Evolutionary conservation across 768 basidiomycete species (phyloP).

Genomic region (Clitopilus hobsonii): DNA sequence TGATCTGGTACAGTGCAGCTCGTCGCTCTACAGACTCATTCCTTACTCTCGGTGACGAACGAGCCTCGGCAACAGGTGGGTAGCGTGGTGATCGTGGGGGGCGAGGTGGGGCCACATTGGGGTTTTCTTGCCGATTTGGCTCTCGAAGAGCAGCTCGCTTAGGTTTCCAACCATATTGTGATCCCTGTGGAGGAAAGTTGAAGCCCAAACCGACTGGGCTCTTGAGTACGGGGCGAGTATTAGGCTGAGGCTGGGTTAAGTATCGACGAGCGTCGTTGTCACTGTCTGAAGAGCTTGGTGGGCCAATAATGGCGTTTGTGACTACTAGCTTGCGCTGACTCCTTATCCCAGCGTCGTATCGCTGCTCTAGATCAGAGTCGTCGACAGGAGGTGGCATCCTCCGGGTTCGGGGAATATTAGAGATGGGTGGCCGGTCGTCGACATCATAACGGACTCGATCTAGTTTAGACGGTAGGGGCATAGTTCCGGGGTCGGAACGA

Average conservation of each 20-base stretch:
- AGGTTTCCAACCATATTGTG: neutral
- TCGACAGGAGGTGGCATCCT: constrained; percentile 13
- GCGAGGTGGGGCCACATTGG: neutral
- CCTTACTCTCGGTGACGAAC: neutral
- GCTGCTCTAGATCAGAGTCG: constrained; percentile 35
- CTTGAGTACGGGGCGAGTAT: neutral
- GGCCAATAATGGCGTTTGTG: constrained; percentile 37
- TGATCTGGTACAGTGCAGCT: constrained; percentile 30
- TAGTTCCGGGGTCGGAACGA: constrained; percentile 29
- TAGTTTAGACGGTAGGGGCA: constrained; percentile 1
- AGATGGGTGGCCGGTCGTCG: constrained; percentile 6
- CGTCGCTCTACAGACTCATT: constrained; percentile 18
- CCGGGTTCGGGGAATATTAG: constrained; percentile 31
- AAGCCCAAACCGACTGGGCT: constrained; percentile 9
- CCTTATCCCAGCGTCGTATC: constrained; percentile 31
- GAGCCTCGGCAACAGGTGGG: neutral
- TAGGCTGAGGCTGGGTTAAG: neutral
- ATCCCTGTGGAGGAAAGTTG: neutral
- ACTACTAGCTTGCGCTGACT: constrained; percentile 39
- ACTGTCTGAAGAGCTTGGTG: constrained; percentile 37
- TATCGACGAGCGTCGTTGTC: constrained; percentile 19
- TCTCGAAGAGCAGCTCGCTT: neutral
- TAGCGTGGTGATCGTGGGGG: neutral
- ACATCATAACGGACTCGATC: neutral
- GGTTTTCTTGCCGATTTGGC: neutral